phyloP scores from a whole-genome alignment of 1,284 basidiomycete species.

The Ustilago crameri region DNA sequence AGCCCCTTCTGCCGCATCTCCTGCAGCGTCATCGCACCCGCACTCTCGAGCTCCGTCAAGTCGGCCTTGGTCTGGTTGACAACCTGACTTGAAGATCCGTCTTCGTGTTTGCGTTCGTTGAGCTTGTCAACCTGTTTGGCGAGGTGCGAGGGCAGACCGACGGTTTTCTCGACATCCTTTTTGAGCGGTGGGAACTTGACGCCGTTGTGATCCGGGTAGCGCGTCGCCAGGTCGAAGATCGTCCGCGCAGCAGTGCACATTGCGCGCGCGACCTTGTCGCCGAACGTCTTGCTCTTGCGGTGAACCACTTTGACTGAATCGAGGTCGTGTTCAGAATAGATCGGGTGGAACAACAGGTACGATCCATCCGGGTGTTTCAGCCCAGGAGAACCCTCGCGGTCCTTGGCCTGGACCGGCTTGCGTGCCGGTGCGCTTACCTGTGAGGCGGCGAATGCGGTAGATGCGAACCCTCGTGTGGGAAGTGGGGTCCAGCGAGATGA shows the following conservation, averaged over 20 bases:
- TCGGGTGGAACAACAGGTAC: conserved; percentile 52
- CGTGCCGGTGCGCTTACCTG: conserved; percentile 4
- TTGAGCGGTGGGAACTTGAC: conserved; percentile 49
- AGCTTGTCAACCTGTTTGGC: conserved; percentile 23
- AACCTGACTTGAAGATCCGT: not conserved
- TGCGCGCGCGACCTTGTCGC: conserved; percentile 78
- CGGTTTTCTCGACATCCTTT: conserved; percentile 32
- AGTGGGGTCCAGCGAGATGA: not conserved
- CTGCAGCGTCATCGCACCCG: conserved; percentile 46
- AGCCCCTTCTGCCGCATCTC: conserved; percentile 55
- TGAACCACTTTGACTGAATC: conserved; percentile 82
- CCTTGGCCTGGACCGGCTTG: conserved; percentile 32
- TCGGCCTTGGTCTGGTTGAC: conserved; percentile 29
- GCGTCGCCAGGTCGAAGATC: conserved; percentile 57
- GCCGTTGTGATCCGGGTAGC: conserved; percentile 51
- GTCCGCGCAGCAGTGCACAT: conserved; percentile 38
- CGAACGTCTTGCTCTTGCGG: conserved; percentile 75
- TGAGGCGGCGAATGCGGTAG: not conserved
- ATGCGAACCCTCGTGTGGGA: not conserved
- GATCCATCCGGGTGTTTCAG: conserved; percentile 34
- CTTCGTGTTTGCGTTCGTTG: conserved; percentile 11
- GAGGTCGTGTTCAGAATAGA: conserved; percentile 73
- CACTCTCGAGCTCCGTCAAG: conserved; percentile 17
- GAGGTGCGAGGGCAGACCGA: conserved; percentile 37
- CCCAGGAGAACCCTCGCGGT: conserved; percentile 16